Base-by-base conservation (phyloP, 2,329 filamentous ascomycete genomes). In the Penicillium sp. region DNA sequence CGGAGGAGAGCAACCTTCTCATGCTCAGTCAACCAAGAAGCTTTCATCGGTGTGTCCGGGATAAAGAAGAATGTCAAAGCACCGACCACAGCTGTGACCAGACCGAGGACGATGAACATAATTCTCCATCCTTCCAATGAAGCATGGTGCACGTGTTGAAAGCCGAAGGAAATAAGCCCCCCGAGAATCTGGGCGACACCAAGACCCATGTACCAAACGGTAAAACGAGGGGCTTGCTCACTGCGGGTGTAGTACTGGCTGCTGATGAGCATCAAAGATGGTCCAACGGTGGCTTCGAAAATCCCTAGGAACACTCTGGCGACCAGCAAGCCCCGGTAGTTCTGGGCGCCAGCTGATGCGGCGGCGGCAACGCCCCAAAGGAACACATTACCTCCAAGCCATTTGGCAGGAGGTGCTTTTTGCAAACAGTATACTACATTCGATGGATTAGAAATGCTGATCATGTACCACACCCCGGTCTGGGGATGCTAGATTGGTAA, bases 121-220 rank as follows among this genome's bases (percentile, higher is more conserved):
- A 79, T 75, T 16, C 75, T 69, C 79, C 79, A 82, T 21, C 76
- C 72, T 3, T 70, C 64, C 11, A 81, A 63, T 0, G 55, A 45
- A 9, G 69, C 63, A 40, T 65, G 52, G 3, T 70, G 57, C n/a
- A 83, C 75, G 62, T 77, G 70, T 64, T 85, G 83, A 67, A 84
- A 85, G 40, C 72, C 83, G 58, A 79, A 86, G 5, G 77, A 79
- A 21, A 81, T 68, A 24, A 65, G 51, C 2, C 62, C 62, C n/a
- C 62, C 62, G 4, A 65, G 10, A 2, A 64, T 65, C 69, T 86
- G 84, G 5, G 83, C 83, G 3, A 84, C 69, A 1, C 85, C 84
- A 11, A 86, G 74, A 8, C 84, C 83, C 32, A 79, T 76, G 64
- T 85, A 86, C 84, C 84, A 86, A 63, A 86, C 77, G 16, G 79